These are phyloP conservation scores for Phlegmacium glaucopus DNA, from an alignment of 768 basidiomycete genomes.

Conservation along the genomic window DNA sequence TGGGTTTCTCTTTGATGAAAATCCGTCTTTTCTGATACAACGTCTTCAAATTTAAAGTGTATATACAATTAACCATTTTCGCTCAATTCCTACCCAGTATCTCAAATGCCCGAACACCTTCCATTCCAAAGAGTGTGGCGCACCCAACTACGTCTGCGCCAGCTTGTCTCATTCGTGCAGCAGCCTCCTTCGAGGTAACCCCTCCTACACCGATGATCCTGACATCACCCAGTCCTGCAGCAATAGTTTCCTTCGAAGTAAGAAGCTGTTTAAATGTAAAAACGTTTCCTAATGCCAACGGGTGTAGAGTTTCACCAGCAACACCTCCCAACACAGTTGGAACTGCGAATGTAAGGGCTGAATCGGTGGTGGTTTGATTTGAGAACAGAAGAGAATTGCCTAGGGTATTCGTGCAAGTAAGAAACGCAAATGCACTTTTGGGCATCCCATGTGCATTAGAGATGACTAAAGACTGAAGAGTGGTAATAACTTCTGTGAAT, in stretches of 20 bases:
- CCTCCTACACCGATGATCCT: constrained; percentile 81
- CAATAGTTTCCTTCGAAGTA: constrained; percentile 26
- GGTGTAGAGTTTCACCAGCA: constrained; percentile 73
- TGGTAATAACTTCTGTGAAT: constrained; percentile 50
- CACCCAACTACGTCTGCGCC: constrained; percentile 72
- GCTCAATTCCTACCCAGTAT: constrained; percentile 20
- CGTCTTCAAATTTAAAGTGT: no score
- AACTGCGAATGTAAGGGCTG: constrained; percentile 44
- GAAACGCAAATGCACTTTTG: constrained; percentile 56
- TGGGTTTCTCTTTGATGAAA: background rate
- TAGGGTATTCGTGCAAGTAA: constrained; percentile 81
- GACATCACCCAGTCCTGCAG: constrained; percentile 42
- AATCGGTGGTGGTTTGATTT: constrained; percentile 40
- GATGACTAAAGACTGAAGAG: constrained; percentile 39
- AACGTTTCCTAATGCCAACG: constrained; percentile 78
- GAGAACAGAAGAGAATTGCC: constrained; percentile 64
- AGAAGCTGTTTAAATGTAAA: constrained; percentile 56
- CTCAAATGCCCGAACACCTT: constrained; percentile 54
- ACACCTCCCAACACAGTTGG: constrained; percentile 68
- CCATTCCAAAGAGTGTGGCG: constrained; percentile 49
- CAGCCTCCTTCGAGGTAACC: constrained; percentile 59
- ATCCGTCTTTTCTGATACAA: background rate
- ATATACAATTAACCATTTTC: no score
- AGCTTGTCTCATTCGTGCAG: constrained; percentile 64
- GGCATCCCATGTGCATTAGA: constrained; percentile 4